Conservation (phyloP, 2,329 filamentous ascomycete genomes). For the Monilinia polystroma region DNA sequence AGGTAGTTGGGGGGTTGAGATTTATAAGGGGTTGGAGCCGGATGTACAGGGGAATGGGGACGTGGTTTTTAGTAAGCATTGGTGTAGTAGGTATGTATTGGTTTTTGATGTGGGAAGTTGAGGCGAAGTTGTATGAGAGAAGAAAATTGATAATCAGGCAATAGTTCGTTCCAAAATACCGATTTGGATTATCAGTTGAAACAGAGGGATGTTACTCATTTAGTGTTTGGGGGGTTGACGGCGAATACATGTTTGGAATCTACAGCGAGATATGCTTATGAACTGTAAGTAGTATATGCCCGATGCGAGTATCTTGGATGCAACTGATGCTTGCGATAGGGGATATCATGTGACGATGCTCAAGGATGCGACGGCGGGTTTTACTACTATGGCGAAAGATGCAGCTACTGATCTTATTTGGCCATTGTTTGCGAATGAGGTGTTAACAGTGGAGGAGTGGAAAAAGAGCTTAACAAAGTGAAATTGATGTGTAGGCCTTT, state of each 20-base stretch:
- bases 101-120: neutral
- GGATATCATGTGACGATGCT: slow-evolving; percentile 36
- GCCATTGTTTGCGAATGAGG: slow-evolving; percentile 36
- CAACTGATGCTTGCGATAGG: slow-evolving; percentile 21
- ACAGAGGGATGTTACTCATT: slow-evolving; percentile 39
- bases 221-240: slow-evolving; percentile 40
- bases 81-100: slow-evolving; percentile 37
- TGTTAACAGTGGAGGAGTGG: slow-evolving; percentile 35
- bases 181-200: slow-evolving; percentile 42
- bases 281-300: slow-evolving; percentile 29
- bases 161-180: slow-evolving; percentile 41
- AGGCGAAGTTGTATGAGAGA: too few relatives aligned
- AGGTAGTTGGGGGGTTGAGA: slow-evolving; percentile 38
- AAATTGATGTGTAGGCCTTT: neutral
- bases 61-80: slow-evolving; percentile 41
- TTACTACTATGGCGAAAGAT: slow-evolving; percentile 30
- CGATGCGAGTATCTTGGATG: neutral
- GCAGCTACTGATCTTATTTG: slow-evolving; percentile 37
- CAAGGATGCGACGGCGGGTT: slow-evolving; percentile 37
- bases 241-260: slow-evolving; percentile 42
- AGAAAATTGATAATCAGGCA: neutral
- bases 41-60: slow-evolving; percentile 36
- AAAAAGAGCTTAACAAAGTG: slow-evolving; percentile 26
- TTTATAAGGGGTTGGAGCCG: slow-evolving; percentile 38
- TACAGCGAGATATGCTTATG: slow-evolving; percentile 42